Base-by-base conservation (phyloP, 768 basidiomycete species). In the Lentinula detonsa region DNA sequence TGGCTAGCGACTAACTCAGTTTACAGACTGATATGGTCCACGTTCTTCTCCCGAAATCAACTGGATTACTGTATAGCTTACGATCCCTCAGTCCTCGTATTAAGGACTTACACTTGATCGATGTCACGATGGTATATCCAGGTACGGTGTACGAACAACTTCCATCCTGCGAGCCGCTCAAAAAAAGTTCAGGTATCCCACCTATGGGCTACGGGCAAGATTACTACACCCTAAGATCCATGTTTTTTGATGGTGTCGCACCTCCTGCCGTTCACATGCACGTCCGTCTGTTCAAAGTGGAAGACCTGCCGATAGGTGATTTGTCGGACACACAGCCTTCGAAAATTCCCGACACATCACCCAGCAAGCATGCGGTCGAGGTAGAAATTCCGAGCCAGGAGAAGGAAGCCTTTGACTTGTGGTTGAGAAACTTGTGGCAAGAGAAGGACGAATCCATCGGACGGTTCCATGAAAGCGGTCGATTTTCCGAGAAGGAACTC, bases 241-340 rank as follows among this genome's bases (percentile, higher is more conserved):
- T 97, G 63, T 97, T 96, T 74, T 79, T 88, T 61, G 80, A 87
- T 63, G 82, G 90, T 3, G 75, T 93, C 3, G 81, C 95, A 3
- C 95, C 96, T 1, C 96, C 95, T 0, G 75, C 79, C 7, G 81
- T 99, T 40, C 91, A 96, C 73, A 81, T 98, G 67, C 96, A 98
- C 71, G 71, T 98, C 45, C 85, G 93, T 51, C 75, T 88, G 65
- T 93, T 91, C 70, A 77, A 89, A 63, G 88, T 93, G 13, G 70
- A 70, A 23, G 82, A 84, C 35, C 78, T 93, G 10, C 92, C 92
- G 4, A 85, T 93, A 59, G 88, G 90, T 31, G 77, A 86, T 70
- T 61, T 85, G 60, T 71, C 81, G 39, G 64, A 70, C 28, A 72
- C 72, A 18, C 70, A 73, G 68, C 75, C 73, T 39, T 59, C 61